These are phyloP conservation scores for Haematococcus lacustris DNA, from an alignment of 139 green algal genomes.

Conservation along the genomic window DNA sequence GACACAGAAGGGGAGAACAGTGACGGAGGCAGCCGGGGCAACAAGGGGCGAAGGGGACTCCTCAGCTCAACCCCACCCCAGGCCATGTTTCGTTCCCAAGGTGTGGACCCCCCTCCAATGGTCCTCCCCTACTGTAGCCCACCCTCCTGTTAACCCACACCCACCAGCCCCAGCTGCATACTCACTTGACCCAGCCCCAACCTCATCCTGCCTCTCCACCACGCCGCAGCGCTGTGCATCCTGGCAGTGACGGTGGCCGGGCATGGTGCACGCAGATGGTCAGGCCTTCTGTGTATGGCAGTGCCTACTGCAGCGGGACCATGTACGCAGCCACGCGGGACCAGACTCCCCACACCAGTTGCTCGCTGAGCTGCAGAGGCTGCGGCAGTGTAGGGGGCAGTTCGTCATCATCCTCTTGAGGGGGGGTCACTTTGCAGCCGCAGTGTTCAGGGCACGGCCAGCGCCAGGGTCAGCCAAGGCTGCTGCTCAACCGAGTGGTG, in stretches of 20 bases:
- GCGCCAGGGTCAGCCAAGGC: conserved; percentile 3
- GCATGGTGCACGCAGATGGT: conserved; percentile 26
- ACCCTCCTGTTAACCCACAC: neutral
- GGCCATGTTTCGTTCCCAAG: conserved; percentile 1
- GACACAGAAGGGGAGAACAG: conserved; percentile 22
- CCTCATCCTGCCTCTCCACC: neutral
- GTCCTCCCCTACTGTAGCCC: neutral
- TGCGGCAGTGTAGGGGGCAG: conserved; percentile 17
- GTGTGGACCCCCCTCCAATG: neutral
- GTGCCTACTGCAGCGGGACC: conserved; percentile 49
- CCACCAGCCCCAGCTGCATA: neutral
- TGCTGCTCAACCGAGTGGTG: neutral
- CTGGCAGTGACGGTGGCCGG: neutral
- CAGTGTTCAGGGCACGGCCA: conserved; percentile 46
- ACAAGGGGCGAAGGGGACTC: neutral
- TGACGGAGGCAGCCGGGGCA: neutral
- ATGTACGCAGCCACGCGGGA: conserved; percentile 12
- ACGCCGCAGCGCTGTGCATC: neutral
- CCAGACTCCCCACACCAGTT: conserved; percentile 9
- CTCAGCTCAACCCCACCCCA: neutral
- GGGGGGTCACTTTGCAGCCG: conserved; percentile 70
- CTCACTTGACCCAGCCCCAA: neutral
- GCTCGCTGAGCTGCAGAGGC: conserved; percentile 26
- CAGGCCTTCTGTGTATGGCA: conserved; percentile 55
- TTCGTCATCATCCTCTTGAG: conserved; percentile 38